A percentile compares a stretch with the other conserved stretches of the same genome.
These are phyloP conservation scores for Calcarisporium arbuscula DNA, from an alignment of 2,329 filamentous ascomycete genomes.

Conservation along the genomic window DNA sequence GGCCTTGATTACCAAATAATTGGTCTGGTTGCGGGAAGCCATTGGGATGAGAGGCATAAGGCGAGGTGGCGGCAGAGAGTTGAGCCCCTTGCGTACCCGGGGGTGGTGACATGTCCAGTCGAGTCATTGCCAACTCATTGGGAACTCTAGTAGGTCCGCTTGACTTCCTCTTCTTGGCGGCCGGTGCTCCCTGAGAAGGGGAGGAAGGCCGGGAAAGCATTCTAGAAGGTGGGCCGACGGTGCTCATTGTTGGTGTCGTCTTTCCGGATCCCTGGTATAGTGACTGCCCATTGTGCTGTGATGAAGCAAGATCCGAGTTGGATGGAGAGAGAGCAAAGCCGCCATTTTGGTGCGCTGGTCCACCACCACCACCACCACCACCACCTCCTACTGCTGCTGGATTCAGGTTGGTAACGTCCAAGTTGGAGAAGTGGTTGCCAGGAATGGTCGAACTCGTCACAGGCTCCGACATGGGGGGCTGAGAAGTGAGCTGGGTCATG, in stretches of 20 bases:
- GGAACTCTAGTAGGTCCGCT: constrained; percentile 66
- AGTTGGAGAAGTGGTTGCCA: constrained; percentile 10
- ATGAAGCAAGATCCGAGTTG: constrained; percentile 54
- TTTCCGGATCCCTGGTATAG: constrained; percentile 25
- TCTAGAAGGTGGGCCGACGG: constrained; percentile 15
- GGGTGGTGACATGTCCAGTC: constrained; percentile 55
- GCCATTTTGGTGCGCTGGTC: constrained; percentile 23
- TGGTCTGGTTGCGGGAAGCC: constrained; percentile 40
- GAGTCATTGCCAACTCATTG: constrained; percentile 73
- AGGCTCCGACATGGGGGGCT: constrained; percentile 21
- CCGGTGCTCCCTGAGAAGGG: constrained; percentile 59
- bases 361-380: no score
- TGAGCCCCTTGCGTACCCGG: constrained; percentile 29
- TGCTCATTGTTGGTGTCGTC: constrained; percentile 22
- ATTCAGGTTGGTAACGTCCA: constrained; percentile 26
- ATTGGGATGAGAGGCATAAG: constrained; percentile 43
- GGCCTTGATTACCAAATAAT: constrained; percentile 36
- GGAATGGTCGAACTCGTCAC: constrained; percentile 17
- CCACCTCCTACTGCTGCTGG: no score
- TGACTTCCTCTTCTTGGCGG: constrained; percentile 76
- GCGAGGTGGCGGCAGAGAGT: constrained; percentile 39
- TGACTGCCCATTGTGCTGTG: constrained; percentile 44
- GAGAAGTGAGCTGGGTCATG: constrained; percentile 20
- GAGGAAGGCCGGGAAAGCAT: constrained; percentile 67
- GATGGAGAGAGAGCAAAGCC: constrained; percentile 54